Percentiles rank a stretch among this genome's conserved stretches.
Evolutionary conservation across 331 rosid species (phyloP).

Genomic region (Dryas integrifolia): DNA sequence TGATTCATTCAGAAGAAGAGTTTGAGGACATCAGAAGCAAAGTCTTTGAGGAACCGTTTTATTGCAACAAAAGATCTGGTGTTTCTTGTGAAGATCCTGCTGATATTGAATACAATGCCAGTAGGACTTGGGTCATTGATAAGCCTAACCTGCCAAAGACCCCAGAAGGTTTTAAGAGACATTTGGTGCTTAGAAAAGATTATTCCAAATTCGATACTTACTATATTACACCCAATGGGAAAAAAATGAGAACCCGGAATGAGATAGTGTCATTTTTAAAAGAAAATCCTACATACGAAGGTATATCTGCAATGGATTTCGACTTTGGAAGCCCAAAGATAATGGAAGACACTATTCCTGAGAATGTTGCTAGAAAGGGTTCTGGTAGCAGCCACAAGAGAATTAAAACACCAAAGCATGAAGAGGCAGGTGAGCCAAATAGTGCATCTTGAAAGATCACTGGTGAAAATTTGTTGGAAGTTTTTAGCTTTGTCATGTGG

Average conservation of each 20-base stretch:
- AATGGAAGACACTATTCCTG: constrained; percentile 79
- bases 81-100: constrained; percentile 65
- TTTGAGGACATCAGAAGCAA: constrained; percentile 73
- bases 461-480: neutral
- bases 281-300: constrained; percentile 47
- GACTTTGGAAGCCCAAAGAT: constrained; percentile 67
- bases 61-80: constrained; percentile 47
- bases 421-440: neutral
- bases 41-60: constrained; percentile 49
- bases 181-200: constrained; percentile 65
- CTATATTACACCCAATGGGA: constrained; percentile 64
- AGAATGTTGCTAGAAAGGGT: constrained; percentile 35
- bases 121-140: constrained; percentile 87
- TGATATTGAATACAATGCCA: constrained; percentile 59
- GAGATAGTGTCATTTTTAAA: constrained; percentile 55
- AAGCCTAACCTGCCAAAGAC: constrained; percentile 75
- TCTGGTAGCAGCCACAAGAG: constrained; percentile 23
- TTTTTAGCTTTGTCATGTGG: neutral
- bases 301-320: constrained; percentile 42
- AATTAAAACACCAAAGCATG: neutral
- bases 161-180: constrained; percentile 72
- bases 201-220: constrained; percentile 78
- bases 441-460: neutral
- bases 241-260: constrained; percentile 62
- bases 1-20: constrained; percentile 63